Evolutionary conservation across 306 rosid species (phyloP).

Genomic region (Ceratonia siliqua): DNA sequence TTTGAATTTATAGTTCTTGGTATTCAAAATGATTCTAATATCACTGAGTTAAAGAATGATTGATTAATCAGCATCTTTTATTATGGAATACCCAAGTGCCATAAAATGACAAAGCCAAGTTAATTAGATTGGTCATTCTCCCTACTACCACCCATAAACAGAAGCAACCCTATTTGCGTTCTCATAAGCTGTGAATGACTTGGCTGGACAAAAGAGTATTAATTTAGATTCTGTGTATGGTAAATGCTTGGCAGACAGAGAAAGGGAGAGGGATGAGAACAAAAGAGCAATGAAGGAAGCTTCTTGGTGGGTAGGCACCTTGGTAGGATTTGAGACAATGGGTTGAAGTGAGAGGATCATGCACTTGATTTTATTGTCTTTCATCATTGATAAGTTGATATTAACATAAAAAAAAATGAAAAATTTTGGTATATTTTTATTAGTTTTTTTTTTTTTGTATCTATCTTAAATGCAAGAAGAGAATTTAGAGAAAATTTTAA

Average conservation of each 20-base stretch:
- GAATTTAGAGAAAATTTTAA: too few species aligned
- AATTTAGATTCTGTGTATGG: neutral
- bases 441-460: too few species aligned
- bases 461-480: too few species aligned
- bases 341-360: neutral
- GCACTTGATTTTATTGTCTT: neutral
- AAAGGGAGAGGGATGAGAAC: neutral
- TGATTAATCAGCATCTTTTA: too few species aligned
- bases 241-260: neutral
- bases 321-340: slow-evolving; percentile 23
- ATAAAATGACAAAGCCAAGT: too few species aligned
- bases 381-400: neutral
- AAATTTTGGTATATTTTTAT: too few species aligned
- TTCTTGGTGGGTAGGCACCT: slow-evolving; percentile 4
- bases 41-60: too few species aligned
- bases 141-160: neutral
- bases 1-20: too few species aligned
- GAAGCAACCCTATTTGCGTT: neutral
- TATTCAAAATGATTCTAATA: too few species aligned
- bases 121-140: too few species aligned
- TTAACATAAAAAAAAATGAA: neutral
- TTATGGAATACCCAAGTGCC: too few species aligned
- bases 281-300: neutral
- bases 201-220: neutral
- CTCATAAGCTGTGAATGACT: neutral